Evolutionary conservation across 305 asterid species (phyloP), one percentile per base, ranked within the genome.

Genomic region (Fraxinus xanthoxyloides): DNA sequence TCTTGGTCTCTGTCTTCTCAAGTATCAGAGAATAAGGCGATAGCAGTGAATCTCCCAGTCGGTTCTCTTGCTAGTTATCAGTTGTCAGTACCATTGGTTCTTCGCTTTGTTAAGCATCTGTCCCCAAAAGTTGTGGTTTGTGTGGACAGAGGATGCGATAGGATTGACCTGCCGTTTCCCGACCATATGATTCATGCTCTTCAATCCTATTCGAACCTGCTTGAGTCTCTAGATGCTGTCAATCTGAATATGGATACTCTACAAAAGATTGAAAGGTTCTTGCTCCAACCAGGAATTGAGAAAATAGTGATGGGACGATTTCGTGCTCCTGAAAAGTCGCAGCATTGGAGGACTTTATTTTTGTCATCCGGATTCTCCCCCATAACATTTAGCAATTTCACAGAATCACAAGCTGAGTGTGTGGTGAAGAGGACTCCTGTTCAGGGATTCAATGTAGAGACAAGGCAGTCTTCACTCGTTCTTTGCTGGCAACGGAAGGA

Each of bases 401-500:
- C 93, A 0, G 94, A 89, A 72, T 81, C 90, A 0, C 92, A 87
- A 67, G 96, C 91, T 5, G 94, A 90, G 74, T 87, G 87, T 35
- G 84, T 92, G 6, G 86, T 87, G 40, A 89, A 87, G 80, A 83
- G 90, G 85, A 76, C 87, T 7, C 86, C 82, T 0, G 85, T 92
- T 19, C 83, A 84, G 34, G 94, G 96, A 15, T 92, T 92, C 74
- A 87, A 85, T 61, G 88, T 92, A 23, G 93, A 89, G 82, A 90
- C 83, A 84, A 82, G 89, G 81, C 94, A 88, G 78, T 85, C 87
- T 2, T 87, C 87, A 30, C 90, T 92, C 1, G 84, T 85, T 35
- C 92, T 92, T 6, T 88, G 87, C 83, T 92, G 93, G 96, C 90
- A 88, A 51, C 40, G 80, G 19, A 85, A 83, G 89, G 94, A 89